Percentiles rank a stretch among this genome's conserved stretches.
phyloP scores from a whole-genome alignment of 139 green algal genomes.

The Chlamydomonas sphaeroides region DNA sequence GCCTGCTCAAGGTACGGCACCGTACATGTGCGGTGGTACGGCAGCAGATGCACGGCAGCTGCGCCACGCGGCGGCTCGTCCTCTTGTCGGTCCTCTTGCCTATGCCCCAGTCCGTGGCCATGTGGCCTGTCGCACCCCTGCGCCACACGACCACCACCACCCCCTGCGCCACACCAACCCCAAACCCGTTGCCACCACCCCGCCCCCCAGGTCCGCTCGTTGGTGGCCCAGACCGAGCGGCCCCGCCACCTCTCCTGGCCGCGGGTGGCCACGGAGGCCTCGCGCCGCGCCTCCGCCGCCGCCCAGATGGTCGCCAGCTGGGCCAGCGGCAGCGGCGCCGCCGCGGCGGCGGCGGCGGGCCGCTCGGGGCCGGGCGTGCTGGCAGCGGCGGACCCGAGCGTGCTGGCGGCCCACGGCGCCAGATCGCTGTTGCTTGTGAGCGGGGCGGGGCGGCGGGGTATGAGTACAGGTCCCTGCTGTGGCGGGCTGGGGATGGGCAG shows the following conservation, averaged over 20 bases:
- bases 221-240: slow-evolving; percentile 50
- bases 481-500: too few species aligned
- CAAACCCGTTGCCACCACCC: neutral
- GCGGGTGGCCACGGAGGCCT: slow-evolving; percentile 41
- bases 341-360: too few species aligned
- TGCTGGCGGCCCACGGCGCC: slow-evolving; percentile 38
- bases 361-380: neutral
- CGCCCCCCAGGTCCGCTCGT: neutral
- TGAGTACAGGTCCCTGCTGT: too few species aligned
- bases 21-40: too few species aligned
- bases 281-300: slow-evolving; percentile 1
- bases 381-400: slow-evolving; percentile 37
- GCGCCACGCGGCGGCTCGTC: too few species aligned
- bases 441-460: neutral
- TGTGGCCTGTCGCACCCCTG: too few species aligned
- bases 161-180: neutral
- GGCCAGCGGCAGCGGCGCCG: slow-evolving; percentile 17
- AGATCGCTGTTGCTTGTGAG: slow-evolving; percentile 35
- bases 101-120: neutral
- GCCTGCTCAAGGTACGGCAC: slow-evolving; percentile 46
- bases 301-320: slow-evolving; percentile 68
- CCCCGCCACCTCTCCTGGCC: slow-evolving; percentile 68
- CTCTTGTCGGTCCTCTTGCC: too few species aligned
- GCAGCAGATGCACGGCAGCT: too few species aligned
- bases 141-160: neutral